phyloP scores from a whole-genome alignment of 345 rosid genomes.

The Brassica rapa region DNA sequence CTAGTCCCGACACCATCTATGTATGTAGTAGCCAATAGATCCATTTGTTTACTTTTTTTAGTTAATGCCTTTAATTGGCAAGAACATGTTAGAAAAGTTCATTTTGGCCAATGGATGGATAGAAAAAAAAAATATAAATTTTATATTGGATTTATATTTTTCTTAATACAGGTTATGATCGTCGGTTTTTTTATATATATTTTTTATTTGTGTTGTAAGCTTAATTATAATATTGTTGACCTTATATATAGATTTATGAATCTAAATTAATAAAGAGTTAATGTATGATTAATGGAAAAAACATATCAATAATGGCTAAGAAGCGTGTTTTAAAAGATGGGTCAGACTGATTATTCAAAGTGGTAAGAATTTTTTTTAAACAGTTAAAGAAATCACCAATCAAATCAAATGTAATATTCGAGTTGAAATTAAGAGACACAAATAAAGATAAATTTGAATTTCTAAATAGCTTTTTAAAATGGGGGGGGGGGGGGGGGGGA shows the following conservation, averaged over 20 bases:
- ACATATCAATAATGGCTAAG: not conserved
- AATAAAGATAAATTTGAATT: not conserved
- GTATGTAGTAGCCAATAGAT: not conserved
- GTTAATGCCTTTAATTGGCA: conserved; percentile 1
- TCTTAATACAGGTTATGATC: not conserved
- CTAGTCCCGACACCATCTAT: not conserved
- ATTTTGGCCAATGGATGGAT: not conserved
- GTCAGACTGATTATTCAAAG: not conserved
- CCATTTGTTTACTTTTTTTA: not conserved
- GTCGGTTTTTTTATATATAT: not conserved
- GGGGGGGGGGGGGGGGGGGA: no score
- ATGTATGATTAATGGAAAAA: not conserved
- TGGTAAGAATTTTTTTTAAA: not conserved
- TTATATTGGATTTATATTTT: not conserved
- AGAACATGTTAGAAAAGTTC: not conserved
- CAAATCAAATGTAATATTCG: not conserved
- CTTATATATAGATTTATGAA: not conserved
- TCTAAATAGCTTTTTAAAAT: not conserved
- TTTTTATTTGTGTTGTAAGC: not conserved
- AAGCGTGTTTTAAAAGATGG: not conserved
- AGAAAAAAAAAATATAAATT: not conserved
- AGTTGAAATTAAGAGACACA: not conserved
- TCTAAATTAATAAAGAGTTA: not conserved
- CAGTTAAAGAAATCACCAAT: not conserved
- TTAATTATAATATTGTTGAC: no score